These are phyloP conservation scores for Rhinocladiella similis DNA, from an alignment of 2,329 filamentous ascomycete species.

Conservation along the genomic window DNA sequence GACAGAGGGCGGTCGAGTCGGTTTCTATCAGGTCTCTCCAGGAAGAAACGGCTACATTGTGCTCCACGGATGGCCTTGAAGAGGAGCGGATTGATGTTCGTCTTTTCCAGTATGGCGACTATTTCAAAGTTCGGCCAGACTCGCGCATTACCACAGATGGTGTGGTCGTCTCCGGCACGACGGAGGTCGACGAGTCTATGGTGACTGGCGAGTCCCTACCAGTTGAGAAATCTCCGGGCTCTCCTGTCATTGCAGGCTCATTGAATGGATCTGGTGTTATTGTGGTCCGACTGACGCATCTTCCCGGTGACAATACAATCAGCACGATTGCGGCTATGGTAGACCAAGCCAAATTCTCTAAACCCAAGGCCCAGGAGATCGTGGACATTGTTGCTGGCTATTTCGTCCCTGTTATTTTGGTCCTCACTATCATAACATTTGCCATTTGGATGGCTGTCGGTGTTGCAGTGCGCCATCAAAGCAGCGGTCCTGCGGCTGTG, in stretches of 20 bases:
- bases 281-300: conserved; percentile 54
- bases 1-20: conserved; percentile 50
- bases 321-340: conserved; percentile 68
- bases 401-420: conserved; percentile 67
- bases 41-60: conserved; percentile 54
- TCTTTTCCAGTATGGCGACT: conserved; percentile 71
- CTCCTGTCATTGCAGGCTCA: conserved; percentile 63
- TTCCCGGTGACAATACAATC: conserved; percentile 72
- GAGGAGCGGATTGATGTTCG: conserved; percentile 61
- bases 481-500: conserved; percentile 44
- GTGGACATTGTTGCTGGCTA: conserved; percentile 67
- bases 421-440: conserved; percentile 61
- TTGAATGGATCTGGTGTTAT: conserved; percentile 57
- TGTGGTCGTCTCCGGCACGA: conserved; percentile 59
- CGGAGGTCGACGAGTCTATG: conserved; percentile 75
- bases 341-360: conserved; percentile 67
- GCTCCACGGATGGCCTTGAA: conserved; percentile 38
- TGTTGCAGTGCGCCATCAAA: conserved; percentile 18
- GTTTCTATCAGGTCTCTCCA: conserved; percentile 61
- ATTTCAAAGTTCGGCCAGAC: conserved; percentile 64
- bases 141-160: conserved; percentile 68
- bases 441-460: conserved; percentile 66
- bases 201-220: conserved; percentile 70
- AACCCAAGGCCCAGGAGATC: conserved; percentile 67
- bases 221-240: conserved; percentile 58